Percentiles rank a stretch among this genome's conserved stretches.
These are phyloP conservation scores for Meredithiella fracta DNA, from an alignment of 2,329 filamentous ascomycete genomes.

Conservation along the genomic window DNA sequence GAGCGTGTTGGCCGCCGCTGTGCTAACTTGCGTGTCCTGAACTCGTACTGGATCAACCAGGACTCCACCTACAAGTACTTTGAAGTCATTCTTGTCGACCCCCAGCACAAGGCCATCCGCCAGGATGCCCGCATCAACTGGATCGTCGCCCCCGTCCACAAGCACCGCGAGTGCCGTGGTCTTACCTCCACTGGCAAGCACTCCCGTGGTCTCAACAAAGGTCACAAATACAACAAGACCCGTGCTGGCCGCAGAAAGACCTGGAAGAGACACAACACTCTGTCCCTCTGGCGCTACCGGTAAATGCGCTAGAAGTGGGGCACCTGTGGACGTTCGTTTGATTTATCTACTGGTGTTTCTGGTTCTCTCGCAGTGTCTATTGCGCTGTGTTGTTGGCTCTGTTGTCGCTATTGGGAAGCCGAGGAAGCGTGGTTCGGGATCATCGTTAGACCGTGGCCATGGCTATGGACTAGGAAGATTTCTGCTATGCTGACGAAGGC, in stretches of 20 bases:
- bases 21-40: constrained; percentile 97
- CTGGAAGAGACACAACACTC: constrained; percentile 99
- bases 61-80: constrained; percentile 99
- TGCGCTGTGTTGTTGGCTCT: constrained; percentile 9
- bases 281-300: constrained; percentile 96
- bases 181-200: constrained; percentile 99
- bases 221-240: constrained; percentile 98
- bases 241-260: constrained; percentile 95
- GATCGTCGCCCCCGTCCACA: constrained; percentile 99
- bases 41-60: constrained; percentile 99
- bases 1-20: constrained; percentile 99
- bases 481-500: constrained; percentile 13
- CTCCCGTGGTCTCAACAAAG: constrained; percentile 98
- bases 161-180: constrained; percentile 97
- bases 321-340: constrained; percentile 2
- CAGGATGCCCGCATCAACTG: constrained; percentile 99
- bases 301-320: constrained; percentile 29
- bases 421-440: constrained; percentile 13
- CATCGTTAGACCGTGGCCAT: constrained; percentile 13
- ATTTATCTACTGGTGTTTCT: constrained; percentile 7
- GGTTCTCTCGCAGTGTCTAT: constrained; percentile 11
- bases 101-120: constrained; percentile 99
- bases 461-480: constrained; percentile 14
- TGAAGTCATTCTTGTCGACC: constrained; percentile 99
- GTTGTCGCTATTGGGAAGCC: constrained; percentile 13